Evolutionary conservation across 2,329 filamentous ascomycete genomes (phyloP), one percentile per base, ranked within the genome.

Genomic region (Verticillium nubilum): DNA sequence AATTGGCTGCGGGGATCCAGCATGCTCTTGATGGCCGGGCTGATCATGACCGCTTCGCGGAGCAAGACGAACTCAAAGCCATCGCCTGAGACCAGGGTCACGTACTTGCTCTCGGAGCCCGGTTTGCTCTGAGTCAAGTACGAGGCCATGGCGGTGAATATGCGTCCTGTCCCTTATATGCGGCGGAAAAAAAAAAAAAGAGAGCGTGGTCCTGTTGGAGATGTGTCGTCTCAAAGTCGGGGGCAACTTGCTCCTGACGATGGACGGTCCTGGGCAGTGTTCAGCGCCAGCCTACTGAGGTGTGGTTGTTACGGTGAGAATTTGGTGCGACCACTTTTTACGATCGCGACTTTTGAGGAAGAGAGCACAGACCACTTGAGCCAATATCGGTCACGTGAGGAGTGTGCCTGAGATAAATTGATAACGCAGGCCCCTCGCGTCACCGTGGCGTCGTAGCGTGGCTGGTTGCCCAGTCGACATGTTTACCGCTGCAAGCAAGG

Each of bases 61-160:
- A 89, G 78, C 57, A 93, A 81, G 63, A 90, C 85, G 70, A 91
- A 93, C 76, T 92, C 89, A 71, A 86, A 92, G 67, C 85, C 88
- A 73, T 94, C 90, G 65, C 80, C 82, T 0, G 89, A 92, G 50
- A 92, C 81, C 57, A 94, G 84, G 5, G 90, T 93, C 64, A 93
- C 83, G 73, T 92, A 93, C 69, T 91, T 86, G 74, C 82, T 85
- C 19, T 64, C 56, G 13, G 42, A 25, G n/a, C 42, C 42, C n/a
- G 7, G 5, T 7, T 7, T 19, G 42, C 19, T 25, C 19, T 23
- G n/a, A 10, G 42, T 12, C 19, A 50, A 50, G 42, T n/a, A 42
- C 17, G n/a, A 50, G 19, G 42, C 42, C 42, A 50, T 50, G n/a
- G 19, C 10, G 42, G 42, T 50, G 9, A 19, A 50, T 23, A 19